Evolutionary conservation across 176 grass and related monocot species (phyloP), one percentile per base, ranked within the genome.

Genomic region (Cenchrus purpureus): DNA sequence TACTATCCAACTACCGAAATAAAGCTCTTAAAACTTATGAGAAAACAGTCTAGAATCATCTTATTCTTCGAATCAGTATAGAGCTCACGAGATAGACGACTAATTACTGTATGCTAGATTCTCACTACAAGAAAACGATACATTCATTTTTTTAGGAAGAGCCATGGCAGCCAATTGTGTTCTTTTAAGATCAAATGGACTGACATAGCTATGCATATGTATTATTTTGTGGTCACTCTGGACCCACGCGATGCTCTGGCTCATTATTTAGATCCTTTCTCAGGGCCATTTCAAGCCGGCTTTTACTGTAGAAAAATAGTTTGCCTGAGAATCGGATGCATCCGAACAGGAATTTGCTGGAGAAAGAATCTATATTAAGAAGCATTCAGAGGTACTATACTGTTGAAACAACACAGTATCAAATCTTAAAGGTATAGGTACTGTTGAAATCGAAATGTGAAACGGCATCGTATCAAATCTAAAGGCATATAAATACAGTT

Each of bases 321-420:
- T 90, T 82, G 73, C 40, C 54, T 65, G 28, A 71, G 73, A 63
- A 86, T 78, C 79, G 66, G 73, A 82, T 82, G 73, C 73, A 86
- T 66, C 69, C 16, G 17, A 82, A 74, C 57, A 82, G 28, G 65
- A 77, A 65, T 63, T 82, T 78, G 1, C 13, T 72, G 79, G 28
- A 1, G 34, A 82, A 65, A 48, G 66, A 86, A 78, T 82, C 50
- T 86, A 58, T 72, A 65, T 57, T 20, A 82, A 86, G 73, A 56
- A 46, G 13, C 50, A 78, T 66, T 73, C 57, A 19, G 51, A 73
- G 57, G 83, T 86, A 65, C 28, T 71, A 73, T 86, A 86, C 73
- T 78, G 65, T 58, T 73, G 29, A 86, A 54, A 65, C 66, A 90
- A 73, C 73, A 37, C 28, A 25, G 63, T 71, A 76, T 71, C 77